These are phyloP conservation scores for Fusarium sp. DNA, from an alignment of 2,329 filamentous ascomycete genomes.

Conservation along the genomic window DNA sequence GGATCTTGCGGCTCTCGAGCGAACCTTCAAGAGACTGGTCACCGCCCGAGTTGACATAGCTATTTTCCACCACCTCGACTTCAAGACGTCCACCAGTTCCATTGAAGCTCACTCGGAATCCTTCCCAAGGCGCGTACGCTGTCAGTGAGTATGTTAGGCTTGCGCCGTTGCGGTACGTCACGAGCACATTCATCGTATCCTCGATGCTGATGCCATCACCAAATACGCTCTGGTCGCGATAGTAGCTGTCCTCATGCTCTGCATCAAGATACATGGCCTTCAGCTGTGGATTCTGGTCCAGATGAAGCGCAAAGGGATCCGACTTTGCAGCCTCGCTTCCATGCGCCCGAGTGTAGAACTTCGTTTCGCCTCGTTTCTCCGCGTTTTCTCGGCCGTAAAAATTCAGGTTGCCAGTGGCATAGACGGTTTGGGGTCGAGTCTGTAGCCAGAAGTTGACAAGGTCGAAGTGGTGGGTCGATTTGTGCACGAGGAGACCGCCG, in stretches of 20 bases:
- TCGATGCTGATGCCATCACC: constrained; percentile 76
- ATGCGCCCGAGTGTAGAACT: constrained; percentile 67
- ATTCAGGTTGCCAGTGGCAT: constrained; percentile 70
- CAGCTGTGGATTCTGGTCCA: constrained; percentile 67
- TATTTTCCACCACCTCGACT: constrained; percentile 74
- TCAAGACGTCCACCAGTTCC: constrained; percentile 72
- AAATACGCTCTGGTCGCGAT: constrained; percentile 75
- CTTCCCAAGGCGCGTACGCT: constrained; percentile 76
- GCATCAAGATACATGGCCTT: constrained; percentile 74
- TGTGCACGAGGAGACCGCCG: constrained; percentile 73
- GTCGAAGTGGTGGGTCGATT: constrained; percentile 76
- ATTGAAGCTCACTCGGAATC: constrained; percentile 71
- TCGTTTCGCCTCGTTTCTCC: constrained; percentile 65
- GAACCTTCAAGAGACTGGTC: constrained; percentile 70
- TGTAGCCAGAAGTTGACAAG: constrained; percentile 74
- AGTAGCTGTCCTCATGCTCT: constrained; percentile 75
- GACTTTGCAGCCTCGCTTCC: constrained; percentile 65
- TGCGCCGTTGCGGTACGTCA: constrained; percentile 70
- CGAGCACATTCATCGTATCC: constrained; percentile 74
- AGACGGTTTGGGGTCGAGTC: constrained; percentile 69
- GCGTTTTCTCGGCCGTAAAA: constrained; percentile 77
- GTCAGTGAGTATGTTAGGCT: constrained; percentile 73
- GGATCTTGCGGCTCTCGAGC: constrained; percentile 64
- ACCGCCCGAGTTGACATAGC: constrained; percentile 73
- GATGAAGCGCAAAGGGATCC: constrained; percentile 73